Base-by-base conservation (phyloP, 192 early-diverging fungal species). In the Dissophora globulifera region DNA sequence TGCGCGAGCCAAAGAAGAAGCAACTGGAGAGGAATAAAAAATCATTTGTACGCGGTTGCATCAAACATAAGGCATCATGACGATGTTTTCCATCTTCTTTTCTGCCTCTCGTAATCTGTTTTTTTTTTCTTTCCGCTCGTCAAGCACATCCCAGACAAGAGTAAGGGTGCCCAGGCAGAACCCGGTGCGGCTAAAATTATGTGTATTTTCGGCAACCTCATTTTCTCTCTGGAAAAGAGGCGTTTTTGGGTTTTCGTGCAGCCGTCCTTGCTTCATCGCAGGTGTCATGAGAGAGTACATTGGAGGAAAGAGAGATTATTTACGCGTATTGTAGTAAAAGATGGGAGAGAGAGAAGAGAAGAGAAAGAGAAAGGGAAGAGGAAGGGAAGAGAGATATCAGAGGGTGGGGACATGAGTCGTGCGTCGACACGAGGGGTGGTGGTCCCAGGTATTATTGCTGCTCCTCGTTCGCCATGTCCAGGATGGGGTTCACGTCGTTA, bases 401-500 rank as follows among this genome's bases (percentile, higher is more conserved):
- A n/a, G n/a, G n/a, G 50, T 56, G 58, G 42, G 12, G 16, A 23
- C 20, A 45, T 26, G 62, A 47, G 63, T 19, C 42, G 19, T 42
- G 25, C n/a, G 35, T 6, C 35, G 32, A 30, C 41, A 67, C 41
- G 43, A 12, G 27, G 35, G 32, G 27, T n/a, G n/a, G n/a, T n/a
- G 22, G 46, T 42, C 67, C 65, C 59, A 43, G 63, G 49, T 60
- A 71, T 78, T 53, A 59, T 67, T 67, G 60, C 53, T 72, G 69
- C 31, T 74, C 81, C 50, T 79, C 76, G 38, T 79, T 82, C 29
- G 64, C 68, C 68, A 66, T 87, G 58, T 90, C 89, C 69, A 98
- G 80, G 22, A 96, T 92, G 23, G 86, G 82, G 35, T 85, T 90
- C 47, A 98, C 95, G 75, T 99, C 89, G 51, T 95, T 93, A 16